Evolutionary conservation across 495 filamentous ascomycete species (phyloP), one percentile per base, ranked within the genome.

Genomic region (Lophium mytilinum): DNA sequence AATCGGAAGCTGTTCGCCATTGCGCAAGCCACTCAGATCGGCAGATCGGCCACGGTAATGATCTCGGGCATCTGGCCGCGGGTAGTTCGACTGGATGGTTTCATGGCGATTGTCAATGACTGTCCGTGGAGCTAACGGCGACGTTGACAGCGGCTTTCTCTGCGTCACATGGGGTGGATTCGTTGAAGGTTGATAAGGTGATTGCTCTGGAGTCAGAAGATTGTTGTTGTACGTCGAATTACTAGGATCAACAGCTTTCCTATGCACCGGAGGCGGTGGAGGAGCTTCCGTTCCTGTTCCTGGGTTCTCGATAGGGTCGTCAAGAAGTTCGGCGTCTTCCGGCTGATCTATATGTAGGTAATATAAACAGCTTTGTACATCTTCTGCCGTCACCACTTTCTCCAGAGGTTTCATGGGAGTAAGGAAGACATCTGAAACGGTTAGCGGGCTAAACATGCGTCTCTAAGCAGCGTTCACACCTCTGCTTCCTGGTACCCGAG

Each of bases 341-440:
- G 80, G 78, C 0, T 78, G 75, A 52, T 92, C 78, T 37, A 94
- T 76, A 68, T 98, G 93, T 37, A 96, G 71, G 66, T 92, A 96
- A 71, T 96, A 98, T 3, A 98, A 77, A 10, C 85, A 93, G 60
- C 84, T 88, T 47, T 86, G 82, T 36, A 97, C 85, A 68, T 96
- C 92, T 66, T 89, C 84, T 8, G 81, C 87, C 0, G 88, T 94
- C 24, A 97, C 87, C 39, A 89, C 89, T 68, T 92, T 93, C 15
- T 84, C 76, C 15, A 87, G 82, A 15, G 93, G 93, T 70, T 92
- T 91, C 18, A 95, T 73, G 0, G 93, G 87, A 9, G 92, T 91
- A n/a, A 97, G 80, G 56, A 98, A 93, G 43, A 97, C 79, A 78
- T 97, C 93, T 95, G n/a, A 52, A 30, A 37, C 24, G 37, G 58